These are phyloP conservation scores for Davidsoniella neocaledoniae DNA, from an alignment of 2,329 filamentous ascomycete genomes.

Conservation along the genomic window DNA sequence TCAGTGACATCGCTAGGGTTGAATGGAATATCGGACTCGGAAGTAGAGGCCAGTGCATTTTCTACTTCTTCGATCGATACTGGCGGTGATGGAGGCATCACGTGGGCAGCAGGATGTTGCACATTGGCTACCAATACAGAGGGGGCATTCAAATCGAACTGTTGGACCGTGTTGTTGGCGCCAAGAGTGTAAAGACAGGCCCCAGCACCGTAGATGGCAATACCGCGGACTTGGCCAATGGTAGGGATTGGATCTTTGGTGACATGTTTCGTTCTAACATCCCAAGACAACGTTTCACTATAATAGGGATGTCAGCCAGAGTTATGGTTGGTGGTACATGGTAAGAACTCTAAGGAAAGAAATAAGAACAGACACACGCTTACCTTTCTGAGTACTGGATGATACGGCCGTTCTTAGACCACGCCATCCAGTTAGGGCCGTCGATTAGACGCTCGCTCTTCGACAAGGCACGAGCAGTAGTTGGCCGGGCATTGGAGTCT, in stretches of 20 bases:
- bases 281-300: conserved; percentile 75
- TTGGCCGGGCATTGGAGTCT: conserved; percentile 55
- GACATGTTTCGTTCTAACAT: conserved; percentile 94
- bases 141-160: conserved; percentile 81
- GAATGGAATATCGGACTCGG: conserved; percentile 37
- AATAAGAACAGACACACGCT: conserved; percentile 24
- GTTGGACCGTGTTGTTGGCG: conserved; percentile 75
- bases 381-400: conserved; percentile 85
- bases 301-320: too few relatives aligned
- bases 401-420: conserved; percentile 95
- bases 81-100: conserved; percentile 65
- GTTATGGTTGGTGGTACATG: conserved; percentile 13
- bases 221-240: conserved; percentile 59
- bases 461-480: conserved; percentile 76
- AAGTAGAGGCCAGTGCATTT: conserved; percentile 31
- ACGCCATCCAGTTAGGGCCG: conserved; percentile 88
- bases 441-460: conserved; percentile 49
- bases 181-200: conserved; percentile 87
- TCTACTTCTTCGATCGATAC: conserved; percentile 58
- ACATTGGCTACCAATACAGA: conserved; percentile 69
- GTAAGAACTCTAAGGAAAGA: background rate
- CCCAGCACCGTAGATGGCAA: conserved; percentile 77
- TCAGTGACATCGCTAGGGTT: conserved; percentile 44
- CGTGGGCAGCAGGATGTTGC: conserved; percentile 58
- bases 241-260: conserved; percentile 80